Evolutionary conservation across 345 rosid genomes (phyloP).

Genomic region (Rhodamnia rubescens): DNA sequence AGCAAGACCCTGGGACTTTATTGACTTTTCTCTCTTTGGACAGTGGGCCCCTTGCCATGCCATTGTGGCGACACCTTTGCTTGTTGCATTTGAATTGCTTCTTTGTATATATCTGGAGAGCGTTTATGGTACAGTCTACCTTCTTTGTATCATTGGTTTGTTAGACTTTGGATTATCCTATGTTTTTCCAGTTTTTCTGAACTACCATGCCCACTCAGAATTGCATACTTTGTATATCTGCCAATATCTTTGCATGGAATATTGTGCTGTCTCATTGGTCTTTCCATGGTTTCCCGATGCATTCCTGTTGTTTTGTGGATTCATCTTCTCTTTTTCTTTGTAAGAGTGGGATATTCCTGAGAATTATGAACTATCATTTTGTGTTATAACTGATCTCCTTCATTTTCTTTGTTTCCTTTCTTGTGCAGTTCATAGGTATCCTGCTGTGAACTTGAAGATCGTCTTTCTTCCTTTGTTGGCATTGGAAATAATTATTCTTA

Average conservation of each 20-base stretch:
- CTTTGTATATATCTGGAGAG: slow-evolving; percentile 96
- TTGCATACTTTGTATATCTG: background rate
- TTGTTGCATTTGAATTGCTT: slow-evolving; percentile 87
- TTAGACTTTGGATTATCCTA: background rate
- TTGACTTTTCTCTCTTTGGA: slow-evolving; percentile 5
- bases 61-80: slow-evolving; percentile 81
- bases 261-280: background rate
- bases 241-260: background rate
- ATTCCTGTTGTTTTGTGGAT: background rate
- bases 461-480: slow-evolving; percentile 80
- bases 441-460: slow-evolving; percentile 80
- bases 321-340: background rate
- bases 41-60: slow-evolving; percentile 99
- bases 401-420: background rate
- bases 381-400: background rate
- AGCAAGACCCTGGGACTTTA: background rate
- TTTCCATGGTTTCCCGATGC: background rate
- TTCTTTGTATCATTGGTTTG: background rate
- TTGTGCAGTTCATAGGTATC: slow-evolving; percentile 32
- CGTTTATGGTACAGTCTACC: slow-evolving; percentile 33
- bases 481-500: slow-evolving; percentile 59
- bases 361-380: background rate
- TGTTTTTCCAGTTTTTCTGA: background rate
- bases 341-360: background rate
- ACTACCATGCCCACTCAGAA: background rate